Conservation (phyloP, 73 alveolate species). For the Stentor roeselii region DNA sequence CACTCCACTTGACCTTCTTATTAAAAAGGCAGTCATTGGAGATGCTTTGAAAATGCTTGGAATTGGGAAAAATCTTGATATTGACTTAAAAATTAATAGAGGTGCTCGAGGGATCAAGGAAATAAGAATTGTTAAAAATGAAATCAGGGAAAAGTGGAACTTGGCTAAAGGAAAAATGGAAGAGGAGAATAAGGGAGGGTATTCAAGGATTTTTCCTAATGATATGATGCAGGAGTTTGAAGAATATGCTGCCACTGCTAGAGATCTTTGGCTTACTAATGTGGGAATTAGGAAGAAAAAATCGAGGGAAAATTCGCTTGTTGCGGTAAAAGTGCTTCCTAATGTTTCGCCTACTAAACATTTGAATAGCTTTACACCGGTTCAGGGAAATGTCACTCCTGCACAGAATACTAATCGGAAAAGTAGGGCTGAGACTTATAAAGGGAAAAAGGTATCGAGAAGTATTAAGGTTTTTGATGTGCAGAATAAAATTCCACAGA, state of each 20-base stretch:
- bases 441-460: no score
- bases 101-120: slow-evolving; percentile 12
- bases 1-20: slow-evolving; percentile 66
- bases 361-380: no score
- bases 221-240: background rate
- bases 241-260: background rate
- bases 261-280: slow-evolving; percentile 20
- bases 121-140: background rate
- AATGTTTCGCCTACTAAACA: background rate
- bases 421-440: background rate
- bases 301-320: background rate
- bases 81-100: background rate
- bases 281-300: background rate
- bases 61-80: slow-evolving; percentile 47
- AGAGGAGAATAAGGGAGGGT: slow-evolving; percentile 10
- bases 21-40: slow-evolving; percentile 56
- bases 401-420: background rate
- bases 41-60: slow-evolving; percentile 62
- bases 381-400: no score
- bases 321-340: background rate
- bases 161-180: background rate
- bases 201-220: slow-evolving; percentile 8
- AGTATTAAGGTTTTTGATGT: background rate
- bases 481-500: background rate
- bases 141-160: background rate